Evolutionary conservation across 805 yeast species (phyloP).

Genomic region (Candida sithepensis): DNA sequence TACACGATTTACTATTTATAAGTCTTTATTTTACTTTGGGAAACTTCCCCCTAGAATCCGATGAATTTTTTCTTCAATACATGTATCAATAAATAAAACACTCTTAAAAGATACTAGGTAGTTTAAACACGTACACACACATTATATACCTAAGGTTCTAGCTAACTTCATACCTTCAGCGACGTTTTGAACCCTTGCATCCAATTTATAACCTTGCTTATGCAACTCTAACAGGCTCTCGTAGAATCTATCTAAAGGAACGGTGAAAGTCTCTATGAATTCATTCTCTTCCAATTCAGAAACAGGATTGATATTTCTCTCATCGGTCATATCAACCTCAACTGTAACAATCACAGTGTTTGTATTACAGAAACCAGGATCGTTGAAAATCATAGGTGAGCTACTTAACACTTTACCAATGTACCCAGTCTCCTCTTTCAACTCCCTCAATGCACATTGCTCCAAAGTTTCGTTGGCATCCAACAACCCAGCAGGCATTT

Average conservation of each 20-base stretch:
- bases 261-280: conserved; percentile 82
- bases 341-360: conserved; percentile 77
- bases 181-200: conserved; percentile 82
- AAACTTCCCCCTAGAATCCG: too few species aligned
- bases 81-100: neutral
- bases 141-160: neutral
- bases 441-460: conserved; percentile 80
- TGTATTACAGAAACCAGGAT: conserved; percentile 81
- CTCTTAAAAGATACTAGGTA: too few species aligned
- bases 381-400: conserved; percentile 38
- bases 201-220: conserved; percentile 69
- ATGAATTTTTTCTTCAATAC: neutral
- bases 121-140: too few species aligned
- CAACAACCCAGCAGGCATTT: conserved; percentile 91
- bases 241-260: conserved; percentile 59
- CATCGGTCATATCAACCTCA: conserved; percentile 64
- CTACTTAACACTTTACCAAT: conserved; percentile 52
- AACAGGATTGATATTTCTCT: conserved; percentile 63
- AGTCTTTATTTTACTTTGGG: too few species aligned
- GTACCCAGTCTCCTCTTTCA: conserved; percentile 91
- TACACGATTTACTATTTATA: too few species aligned
- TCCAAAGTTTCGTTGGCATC: conserved; percentile 80
- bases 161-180: conserved; percentile 78
- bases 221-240: conserved; percentile 49
- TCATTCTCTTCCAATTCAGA: conserved; percentile 86